A percentile compares a stretch with the other conserved stretches of the same genome.
Conservation (phyloP, 2,329 filamentous ascomycete genomes). For the Trichoderma semiorbis region DNA sequence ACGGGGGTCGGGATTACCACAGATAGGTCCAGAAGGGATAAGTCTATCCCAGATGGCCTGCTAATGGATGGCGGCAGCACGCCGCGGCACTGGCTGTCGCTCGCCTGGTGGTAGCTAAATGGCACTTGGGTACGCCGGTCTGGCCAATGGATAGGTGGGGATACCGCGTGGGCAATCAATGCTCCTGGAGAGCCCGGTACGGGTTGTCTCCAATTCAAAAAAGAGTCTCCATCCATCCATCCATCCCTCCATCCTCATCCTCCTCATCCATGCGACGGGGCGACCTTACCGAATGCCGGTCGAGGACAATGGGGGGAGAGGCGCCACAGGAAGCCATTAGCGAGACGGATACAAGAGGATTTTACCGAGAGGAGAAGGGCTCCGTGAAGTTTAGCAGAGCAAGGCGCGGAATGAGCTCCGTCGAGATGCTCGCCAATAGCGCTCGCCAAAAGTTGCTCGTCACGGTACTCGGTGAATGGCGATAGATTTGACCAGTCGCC, state of each 20-base stretch:
- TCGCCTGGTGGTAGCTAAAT: slow-evolving; percentile 12
- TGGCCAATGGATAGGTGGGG: slow-evolving; percentile 6
- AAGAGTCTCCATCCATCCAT: not conserved
- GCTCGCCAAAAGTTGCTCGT: not conserved
- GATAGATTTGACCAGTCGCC: not conserved
- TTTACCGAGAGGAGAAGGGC: not conserved
- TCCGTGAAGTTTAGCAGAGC: not conserved
- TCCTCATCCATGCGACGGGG: not conserved
- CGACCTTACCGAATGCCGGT: slow-evolving; percentile 6
- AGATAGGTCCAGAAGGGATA: not conserved
- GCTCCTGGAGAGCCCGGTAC: not conserved
- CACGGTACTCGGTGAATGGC: not conserved
- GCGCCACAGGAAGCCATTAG: not conserved
- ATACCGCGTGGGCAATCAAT: not conserved
- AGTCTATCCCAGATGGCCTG: not conserved
- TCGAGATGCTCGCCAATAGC: not conserved
- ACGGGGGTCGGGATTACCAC: not conserved
- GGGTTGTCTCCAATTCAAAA: not conserved
- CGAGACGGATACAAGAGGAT: not conserved
- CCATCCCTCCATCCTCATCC: not conserved
- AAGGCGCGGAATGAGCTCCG: not conserved
- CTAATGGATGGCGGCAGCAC: not conserved
- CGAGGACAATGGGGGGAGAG: not conserved
- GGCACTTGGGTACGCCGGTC: not conserved
- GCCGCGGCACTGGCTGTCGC: slow-evolving; percentile 1